Percentiles rank a stretch among this genome's conserved stretches.
These are phyloP conservation scores for Podila verticillata DNA, from an alignment of 192 early-diverging fungal species.

Conservation along the genomic window DNA sequence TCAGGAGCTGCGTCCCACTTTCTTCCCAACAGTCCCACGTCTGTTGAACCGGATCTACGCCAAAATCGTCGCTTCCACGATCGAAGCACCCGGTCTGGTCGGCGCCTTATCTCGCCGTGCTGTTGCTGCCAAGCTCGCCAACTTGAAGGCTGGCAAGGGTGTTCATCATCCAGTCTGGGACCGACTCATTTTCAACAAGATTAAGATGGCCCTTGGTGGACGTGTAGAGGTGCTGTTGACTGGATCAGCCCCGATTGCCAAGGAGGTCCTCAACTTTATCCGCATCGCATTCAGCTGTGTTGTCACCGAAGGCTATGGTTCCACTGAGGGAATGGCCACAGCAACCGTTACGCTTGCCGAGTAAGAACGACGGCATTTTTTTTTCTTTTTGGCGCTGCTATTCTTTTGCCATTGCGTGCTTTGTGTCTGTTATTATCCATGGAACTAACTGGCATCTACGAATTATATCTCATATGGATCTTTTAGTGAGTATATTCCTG, in stretches of 20 bases:
- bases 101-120: conserved; percentile 66
- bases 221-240: conserved; percentile 69
- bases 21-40: conserved; percentile 90
- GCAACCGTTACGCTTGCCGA: conserved; percentile 40
- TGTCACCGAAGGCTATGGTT: conserved; percentile 68
- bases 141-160: conserved; percentile 63
- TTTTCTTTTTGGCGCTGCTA: neutral
- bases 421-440: neutral
- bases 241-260: conserved; percentile 76
- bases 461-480: neutral
- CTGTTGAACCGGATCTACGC: conserved; percentile 91
- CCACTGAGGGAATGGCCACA: conserved; percentile 58
- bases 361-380: conserved; percentile 9
- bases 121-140: conserved; percentile 70
- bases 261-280: conserved; percentile 73
- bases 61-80: conserved; percentile 55
- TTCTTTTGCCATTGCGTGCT: neutral
- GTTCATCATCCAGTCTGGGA: conserved; percentile 87
- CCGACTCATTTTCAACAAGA: conserved; percentile 85
- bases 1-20: conserved; percentile 76
- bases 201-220: conserved; percentile 85
- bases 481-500: conserved; percentile 65
- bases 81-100: conserved; percentile 68
- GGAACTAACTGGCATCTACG: neutral
- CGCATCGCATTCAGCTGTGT: conserved; percentile 72